phyloP scores from a whole-genome alignment of 495 filamentous ascomycete species.

The Penicillium antarcticum region DNA sequence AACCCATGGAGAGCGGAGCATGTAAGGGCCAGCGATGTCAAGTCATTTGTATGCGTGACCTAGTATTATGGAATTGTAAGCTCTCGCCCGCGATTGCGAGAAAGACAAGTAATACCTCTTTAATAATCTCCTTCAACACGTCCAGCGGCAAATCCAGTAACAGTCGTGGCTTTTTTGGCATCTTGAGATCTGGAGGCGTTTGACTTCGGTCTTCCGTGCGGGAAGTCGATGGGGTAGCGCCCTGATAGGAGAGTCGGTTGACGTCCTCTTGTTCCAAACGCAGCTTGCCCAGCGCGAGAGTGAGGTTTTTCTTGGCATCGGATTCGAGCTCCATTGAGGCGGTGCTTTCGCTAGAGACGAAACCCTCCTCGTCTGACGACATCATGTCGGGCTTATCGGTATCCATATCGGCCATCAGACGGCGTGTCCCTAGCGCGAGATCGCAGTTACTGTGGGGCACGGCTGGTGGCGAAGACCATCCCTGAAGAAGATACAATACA shows the following conservation, averaged over 20 bases:
- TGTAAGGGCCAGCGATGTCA: slow-evolving; percentile 77
- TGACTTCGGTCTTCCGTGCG: slow-evolving; percentile 2
- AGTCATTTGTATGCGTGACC: slow-evolving; percentile 85
- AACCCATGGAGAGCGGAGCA: slow-evolving; percentile 82
- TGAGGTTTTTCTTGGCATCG: slow-evolving; percentile 1
- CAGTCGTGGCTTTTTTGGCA: slow-evolving; percentile 37
- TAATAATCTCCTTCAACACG: slow-evolving; percentile 81
- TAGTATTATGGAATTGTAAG: slow-evolving; percentile 28
- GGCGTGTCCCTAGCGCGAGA: background rate
- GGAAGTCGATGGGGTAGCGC: slow-evolving; percentile 8
- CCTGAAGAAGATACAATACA: background rate
- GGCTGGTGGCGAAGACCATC: background rate
- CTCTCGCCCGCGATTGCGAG: background rate
- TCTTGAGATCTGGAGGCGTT: background rate
- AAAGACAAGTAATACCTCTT: slow-evolving; percentile 60
- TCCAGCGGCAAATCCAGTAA: slow-evolving; percentile 85
- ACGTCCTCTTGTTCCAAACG: slow-evolving; percentile 21
- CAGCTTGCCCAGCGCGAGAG: slow-evolving; percentile 29
- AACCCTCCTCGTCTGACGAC: slow-evolving; percentile 37
- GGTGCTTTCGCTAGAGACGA: slow-evolving; percentile 33
- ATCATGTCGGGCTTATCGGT: slow-evolving; percentile 20
- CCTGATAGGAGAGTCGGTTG: slow-evolving; percentile 5
- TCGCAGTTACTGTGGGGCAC: background rate
- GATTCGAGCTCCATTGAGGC: slow-evolving; percentile 19
- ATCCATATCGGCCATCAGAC: slow-evolving; percentile 17